These are phyloP conservation scores for Diplodia seriata DNA, from an alignment of 2,329 filamentous ascomycete species.

Conservation along the genomic window DNA sequence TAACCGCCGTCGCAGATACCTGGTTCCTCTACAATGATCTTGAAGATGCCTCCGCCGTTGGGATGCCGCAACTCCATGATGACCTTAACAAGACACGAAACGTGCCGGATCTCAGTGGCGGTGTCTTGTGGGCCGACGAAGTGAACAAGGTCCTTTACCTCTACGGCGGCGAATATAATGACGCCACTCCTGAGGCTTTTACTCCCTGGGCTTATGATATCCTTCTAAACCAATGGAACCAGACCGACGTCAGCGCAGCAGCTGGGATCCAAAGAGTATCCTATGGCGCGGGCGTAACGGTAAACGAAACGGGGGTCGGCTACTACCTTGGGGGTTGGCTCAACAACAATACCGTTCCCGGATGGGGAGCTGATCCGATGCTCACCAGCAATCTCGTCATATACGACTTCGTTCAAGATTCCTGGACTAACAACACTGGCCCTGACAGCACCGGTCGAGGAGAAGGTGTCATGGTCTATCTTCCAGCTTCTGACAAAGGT, in stretches of 20 bases:
- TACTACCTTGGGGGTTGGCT: constrained; percentile 71
- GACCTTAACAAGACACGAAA: constrained; percentile 66
- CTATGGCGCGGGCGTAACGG: constrained; percentile 64
- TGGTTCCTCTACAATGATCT: constrained; percentile 66
- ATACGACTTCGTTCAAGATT: constrained; percentile 63
- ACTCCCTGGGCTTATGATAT: constrained; percentile 65
- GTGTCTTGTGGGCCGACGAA: constrained; percentile 65
- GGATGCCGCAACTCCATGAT: constrained; percentile 61
- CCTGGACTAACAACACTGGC: constrained; percentile 61
- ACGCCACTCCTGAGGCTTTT: constrained; percentile 53
- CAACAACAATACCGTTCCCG: constrained; percentile 60
- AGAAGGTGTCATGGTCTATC: constrained; percentile 66
- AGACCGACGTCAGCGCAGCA: constrained; percentile 49
- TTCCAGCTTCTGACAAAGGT: constrained; percentile 66
- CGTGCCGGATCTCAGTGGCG: constrained; percentile 60
- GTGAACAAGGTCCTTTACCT: constrained; percentile 69
- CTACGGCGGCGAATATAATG: constrained; percentile 65
- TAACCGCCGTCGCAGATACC: constrained; percentile 51
- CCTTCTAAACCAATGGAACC: constrained; percentile 63
- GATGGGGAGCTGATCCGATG: constrained; percentile 58
- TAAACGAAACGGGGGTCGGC: constrained; percentile 62
- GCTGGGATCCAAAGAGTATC: constrained; percentile 56
- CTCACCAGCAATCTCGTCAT: constrained; percentile 62
- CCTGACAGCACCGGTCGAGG: constrained; percentile 62
- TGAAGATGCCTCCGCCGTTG: constrained; percentile 45